phyloP scores from a whole-genome alignment of 1,139 yeast species.

The Suhomyces wounanorum region DNA sequence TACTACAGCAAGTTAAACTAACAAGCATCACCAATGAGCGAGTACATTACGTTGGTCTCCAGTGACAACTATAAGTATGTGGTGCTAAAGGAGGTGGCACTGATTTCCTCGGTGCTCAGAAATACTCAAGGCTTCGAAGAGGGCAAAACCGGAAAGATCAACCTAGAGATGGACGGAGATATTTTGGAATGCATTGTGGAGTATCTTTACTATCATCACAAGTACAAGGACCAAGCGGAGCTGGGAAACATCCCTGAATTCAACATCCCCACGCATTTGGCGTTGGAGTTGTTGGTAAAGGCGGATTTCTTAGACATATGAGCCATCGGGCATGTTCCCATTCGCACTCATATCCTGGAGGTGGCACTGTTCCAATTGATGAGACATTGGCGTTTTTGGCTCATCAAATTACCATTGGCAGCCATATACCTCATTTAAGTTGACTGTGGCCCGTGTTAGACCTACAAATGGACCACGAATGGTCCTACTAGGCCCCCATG shows the following conservation, averaged over 20 bases:
- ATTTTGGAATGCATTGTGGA: constrained; percentile 82
- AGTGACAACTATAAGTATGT: constrained; percentile 70
- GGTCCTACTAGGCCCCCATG: too few relatives aligned
- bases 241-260: constrained; percentile 74
- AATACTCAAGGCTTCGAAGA: constrained; percentile 66
- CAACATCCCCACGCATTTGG: constrained; percentile 90
- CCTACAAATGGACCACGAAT: too few relatives aligned
- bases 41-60: constrained; percentile 69
- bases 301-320: constrained; percentile 81
- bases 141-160: constrained; percentile 52
- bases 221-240: constrained; percentile 62
- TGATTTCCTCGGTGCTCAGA: constrained; percentile 77
- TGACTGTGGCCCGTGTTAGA: too few relatives aligned
- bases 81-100: constrained; percentile 75
- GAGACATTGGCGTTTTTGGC: too few relatives aligned
- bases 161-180: constrained; percentile 68
- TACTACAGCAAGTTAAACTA: neutral
- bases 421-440: too few relatives aligned
- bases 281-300: constrained; percentile 85
- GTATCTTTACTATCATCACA: constrained; percentile 74
- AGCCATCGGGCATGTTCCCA: neutral
- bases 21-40: constrained; percentile 4
- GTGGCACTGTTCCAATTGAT: too few relatives aligned
- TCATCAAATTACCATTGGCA: too few relatives aligned
- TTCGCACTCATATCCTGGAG: too few relatives aligned